Conservation (phyloP, 1,284 basidiomycete genomes). For the Porodaedalea pini region DNA sequence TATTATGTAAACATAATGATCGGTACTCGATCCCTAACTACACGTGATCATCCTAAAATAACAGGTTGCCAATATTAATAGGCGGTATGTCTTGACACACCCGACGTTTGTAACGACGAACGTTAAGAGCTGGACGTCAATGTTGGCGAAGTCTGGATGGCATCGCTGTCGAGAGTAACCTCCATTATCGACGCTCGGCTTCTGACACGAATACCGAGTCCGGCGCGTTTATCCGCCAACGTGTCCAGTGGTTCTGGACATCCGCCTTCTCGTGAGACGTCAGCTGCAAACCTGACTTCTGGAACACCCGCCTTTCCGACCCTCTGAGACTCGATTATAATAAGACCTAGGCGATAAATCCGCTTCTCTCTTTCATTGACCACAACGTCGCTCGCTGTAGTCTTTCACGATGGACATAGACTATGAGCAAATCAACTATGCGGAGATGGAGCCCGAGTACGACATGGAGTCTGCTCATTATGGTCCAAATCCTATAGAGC, state of each 20-base stretch:
- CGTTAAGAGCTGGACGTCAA: not conserved
- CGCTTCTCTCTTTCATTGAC: not conserved
- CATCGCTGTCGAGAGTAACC: not conserved
- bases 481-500: slow-evolving; percentile 18
- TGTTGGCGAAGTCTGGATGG: not conserved
- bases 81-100: not conserved
- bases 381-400: not conserved
- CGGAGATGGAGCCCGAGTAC: slow-evolving; percentile 19
- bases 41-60: not conserved
- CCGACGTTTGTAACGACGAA: not conserved
- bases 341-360: not conserved
- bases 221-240: not conserved
- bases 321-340: slow-evolving; percentile 1
- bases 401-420: not conserved
- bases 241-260: slow-evolving; percentile 3
- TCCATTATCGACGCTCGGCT: not conserved
- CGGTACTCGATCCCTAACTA: not conserved
- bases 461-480: slow-evolving; percentile 20
- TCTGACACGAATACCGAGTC: not conserved
- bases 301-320: slow-evolving; percentile 9
- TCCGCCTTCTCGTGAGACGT: slow-evolving; percentile 15
- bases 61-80: too few species aligned
- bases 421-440: slow-evolving; percentile 8
- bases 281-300: slow-evolving; percentile 3
- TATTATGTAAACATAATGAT: too few species aligned